Conservation (phyloP, 2,329 filamentous ascomycete genomes). For the Epicoccum nigrum region DNA sequence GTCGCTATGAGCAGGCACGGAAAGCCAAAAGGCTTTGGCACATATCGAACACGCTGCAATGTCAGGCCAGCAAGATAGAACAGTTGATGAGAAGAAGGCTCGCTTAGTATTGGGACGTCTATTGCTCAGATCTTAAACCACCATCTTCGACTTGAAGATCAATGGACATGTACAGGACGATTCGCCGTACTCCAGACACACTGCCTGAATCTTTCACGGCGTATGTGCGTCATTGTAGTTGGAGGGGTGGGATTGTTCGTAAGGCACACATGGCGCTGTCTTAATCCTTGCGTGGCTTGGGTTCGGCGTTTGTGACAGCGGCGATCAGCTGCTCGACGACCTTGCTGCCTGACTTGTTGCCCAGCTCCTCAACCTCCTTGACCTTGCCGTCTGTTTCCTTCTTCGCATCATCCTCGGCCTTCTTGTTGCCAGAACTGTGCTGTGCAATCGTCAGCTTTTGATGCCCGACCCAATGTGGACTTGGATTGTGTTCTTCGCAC, state of each 20-base stretch:
- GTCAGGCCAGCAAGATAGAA: too few species aligned
- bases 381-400: constrained; percentile 83
- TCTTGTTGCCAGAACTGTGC: constrained; percentile 91
- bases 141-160: constrained; percentile 2
- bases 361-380: constrained; percentile 78
- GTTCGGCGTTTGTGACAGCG: constrained; percentile 84
- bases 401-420: constrained; percentile 72
- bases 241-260: neutral
- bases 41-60: too few species aligned
- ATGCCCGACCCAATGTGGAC: neutral
- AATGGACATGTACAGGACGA: constrained; percentile 17
- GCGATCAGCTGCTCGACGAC: constrained; percentile 84
- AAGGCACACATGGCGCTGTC: neutral
- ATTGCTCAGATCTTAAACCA: constrained; percentile 19
- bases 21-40: too few species aligned
- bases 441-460: constrained; percentile 51
- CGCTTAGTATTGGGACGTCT: constrained; percentile 17
- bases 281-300: constrained; percentile 58
- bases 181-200: neutral
- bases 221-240: neutral
- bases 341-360: constrained; percentile 76
- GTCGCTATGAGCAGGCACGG: neutral
- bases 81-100: neutral
- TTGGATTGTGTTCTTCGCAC: constrained; percentile 48
- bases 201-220: neutral